phyloP scores from a whole-genome alignment of 441 rosid genomes.

The Aquilaria agallochum region DNA sequence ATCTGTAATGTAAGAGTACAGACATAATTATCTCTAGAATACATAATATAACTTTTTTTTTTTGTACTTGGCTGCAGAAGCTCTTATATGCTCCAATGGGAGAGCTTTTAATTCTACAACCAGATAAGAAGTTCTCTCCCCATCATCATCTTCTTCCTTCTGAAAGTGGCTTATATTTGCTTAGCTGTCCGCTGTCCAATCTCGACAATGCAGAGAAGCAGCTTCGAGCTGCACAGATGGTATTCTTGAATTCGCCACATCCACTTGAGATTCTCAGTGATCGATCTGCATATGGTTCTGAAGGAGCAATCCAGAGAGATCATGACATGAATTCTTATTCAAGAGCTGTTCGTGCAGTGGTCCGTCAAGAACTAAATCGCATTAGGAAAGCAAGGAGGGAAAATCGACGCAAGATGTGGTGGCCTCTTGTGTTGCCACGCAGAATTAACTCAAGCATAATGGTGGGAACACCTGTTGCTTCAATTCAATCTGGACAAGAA shows the following conservation, averaged over 20 bases:
- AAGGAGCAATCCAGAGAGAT: constrained; percentile 79
- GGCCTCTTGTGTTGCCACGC: constrained; percentile 48
- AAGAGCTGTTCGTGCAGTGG: constrained; percentile 54
- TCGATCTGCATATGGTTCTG: constrained; percentile 78
- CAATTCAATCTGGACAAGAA: constrained; percentile 23
- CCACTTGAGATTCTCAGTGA: constrained; percentile 93
- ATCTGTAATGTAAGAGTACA: neutral
- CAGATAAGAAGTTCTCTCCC: constrained; percentile 87
- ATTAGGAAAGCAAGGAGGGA: constrained; percentile 60
- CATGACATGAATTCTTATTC: constrained; percentile 87
- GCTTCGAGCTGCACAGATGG: constrained; percentile 53
- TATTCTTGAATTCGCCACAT: constrained; percentile 86
- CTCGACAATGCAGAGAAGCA: constrained; percentile 46
- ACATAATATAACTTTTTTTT: neutral
- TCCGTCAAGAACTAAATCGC: constrained; percentile 65
- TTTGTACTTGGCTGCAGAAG: constrained; percentile 43
- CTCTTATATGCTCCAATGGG: constrained; percentile 89
- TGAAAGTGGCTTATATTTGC: constrained; percentile 72
- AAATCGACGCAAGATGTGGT: constrained; percentile 63
- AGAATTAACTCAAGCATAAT: constrained; percentile 21
- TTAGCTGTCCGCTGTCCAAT: constrained; percentile 38
- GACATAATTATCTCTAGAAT: neutral
- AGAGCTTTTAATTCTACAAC: constrained; percentile 86
- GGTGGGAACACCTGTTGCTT: constrained; percentile 25
- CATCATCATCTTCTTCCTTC: constrained; percentile 86